Conservation (phyloP, 1,139 yeast species). For the Kodamaea alishanica region DNA sequence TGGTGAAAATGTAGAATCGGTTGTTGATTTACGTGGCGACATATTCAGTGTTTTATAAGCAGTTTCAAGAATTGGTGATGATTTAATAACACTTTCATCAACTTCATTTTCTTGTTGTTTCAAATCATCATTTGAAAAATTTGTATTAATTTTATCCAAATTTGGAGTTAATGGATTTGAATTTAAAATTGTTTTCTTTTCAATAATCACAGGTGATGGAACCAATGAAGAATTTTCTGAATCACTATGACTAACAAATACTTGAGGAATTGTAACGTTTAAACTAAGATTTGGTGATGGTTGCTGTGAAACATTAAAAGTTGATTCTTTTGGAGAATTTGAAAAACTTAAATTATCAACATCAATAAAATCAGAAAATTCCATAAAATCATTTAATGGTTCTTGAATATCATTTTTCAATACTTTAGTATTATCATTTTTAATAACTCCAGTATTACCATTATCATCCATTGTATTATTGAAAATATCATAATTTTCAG, state of each 20-base stretch:
- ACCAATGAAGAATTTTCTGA: neutral
- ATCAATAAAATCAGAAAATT: slow-evolving; percentile 63
- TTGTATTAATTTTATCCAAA: slow-evolving; percentile 10
- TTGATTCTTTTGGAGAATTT: slow-evolving; percentile 11
- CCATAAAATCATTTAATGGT: slow-evolving; percentile 42
- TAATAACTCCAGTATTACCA: neutral
- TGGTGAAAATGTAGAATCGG: too few relatives aligned
- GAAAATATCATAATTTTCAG: slow-evolving; percentile 4
- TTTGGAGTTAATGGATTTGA: slow-evolving; percentile 14
- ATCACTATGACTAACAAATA: neutral
- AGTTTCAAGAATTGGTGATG: slow-evolving; percentile 24
- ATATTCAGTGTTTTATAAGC: slow-evolving; percentile 15
- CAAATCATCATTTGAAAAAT: slow-evolving; percentile 1
- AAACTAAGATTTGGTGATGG: neutral
- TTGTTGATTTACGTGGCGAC: slow-evolving; percentile 2
- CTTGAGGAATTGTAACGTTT: neutral
- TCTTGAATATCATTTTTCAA: slow-evolving; percentile 11
- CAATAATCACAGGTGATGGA: slow-evolving; percentile 1
- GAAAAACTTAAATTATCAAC: slow-evolving; percentile 45
- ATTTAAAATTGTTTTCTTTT: slow-evolving; percentile 3
- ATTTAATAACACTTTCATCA: slow-evolving; percentile 9
- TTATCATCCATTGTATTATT: slow-evolving; percentile 6
- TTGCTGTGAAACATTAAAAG: neutral
- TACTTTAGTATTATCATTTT: too few relatives aligned
- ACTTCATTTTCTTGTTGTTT: neutral